Base-by-base conservation (phyloP, 345 rosid species). In the Brassica rapa region DNA sequence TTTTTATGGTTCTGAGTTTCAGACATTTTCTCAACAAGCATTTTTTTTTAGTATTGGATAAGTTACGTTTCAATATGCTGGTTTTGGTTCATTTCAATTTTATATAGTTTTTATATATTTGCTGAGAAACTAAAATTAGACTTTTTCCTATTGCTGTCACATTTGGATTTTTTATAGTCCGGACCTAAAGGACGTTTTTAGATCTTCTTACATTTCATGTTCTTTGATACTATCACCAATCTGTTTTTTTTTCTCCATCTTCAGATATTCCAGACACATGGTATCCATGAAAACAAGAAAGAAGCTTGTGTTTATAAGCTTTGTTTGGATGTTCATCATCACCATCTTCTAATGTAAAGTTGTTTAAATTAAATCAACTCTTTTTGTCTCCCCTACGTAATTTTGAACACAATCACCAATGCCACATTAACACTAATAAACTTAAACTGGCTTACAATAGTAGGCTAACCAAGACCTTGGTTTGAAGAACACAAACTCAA, bases 151-250 rank as follows among this genome's bases (percentile, higher is more conserved):
- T 46, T 1, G n/a, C 15, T 12, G 49, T 39, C 46, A 3, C 14
- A 39, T 2, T 39, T 10, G 10, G 87, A 81, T 82, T 35, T 35
- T 82, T 77, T 80, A 86, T 70, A 88, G 88, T 69, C 87, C 88
- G 81, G 88, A 93, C 60, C 89, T 55, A 33, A 5, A 43, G 14
- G 8, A 21, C 19, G 3, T 14, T 12, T 7, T 33, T 71, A 71
- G 53, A 4, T 71, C 49, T n/a, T 53, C 59, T 10, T 70, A 56
- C 19, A 33, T 35, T 35, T 8, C 49, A 33, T 64, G 49, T 14
- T 67, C 57, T 15, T 51, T 5, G 57, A 51, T 51, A 7, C 43
- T 32, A 33, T 63, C 69, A 35, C 15, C 25, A 16, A 16, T 11
- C 19, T 6, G 2, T 33, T 9, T 27, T 14, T 39, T 32, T 53